These are phyloP conservation scores for Meredithiella fracta DNA, from an alignment of 2,329 filamentous ascomycete genomes.

Conservation along the genomic window DNA sequence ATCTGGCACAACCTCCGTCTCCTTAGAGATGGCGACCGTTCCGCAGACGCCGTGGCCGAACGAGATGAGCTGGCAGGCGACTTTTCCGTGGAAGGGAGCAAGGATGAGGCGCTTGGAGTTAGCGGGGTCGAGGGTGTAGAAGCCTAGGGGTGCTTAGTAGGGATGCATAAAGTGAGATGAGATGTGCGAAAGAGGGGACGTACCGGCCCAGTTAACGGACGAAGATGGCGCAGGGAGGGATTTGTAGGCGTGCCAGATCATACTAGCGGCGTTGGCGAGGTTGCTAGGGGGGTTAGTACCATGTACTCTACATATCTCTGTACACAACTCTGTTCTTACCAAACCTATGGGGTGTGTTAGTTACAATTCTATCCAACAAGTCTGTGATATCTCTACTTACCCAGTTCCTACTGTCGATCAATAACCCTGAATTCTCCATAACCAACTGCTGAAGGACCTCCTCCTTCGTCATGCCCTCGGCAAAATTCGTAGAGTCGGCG, in stretches of 20 bases:
- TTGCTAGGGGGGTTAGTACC: conserved; percentile 35
- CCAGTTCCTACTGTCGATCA: conserved; percentile 64
- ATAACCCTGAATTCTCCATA: conserved; percentile 50
- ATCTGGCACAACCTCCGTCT: conserved; percentile 52
- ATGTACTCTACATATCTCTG: background rate
- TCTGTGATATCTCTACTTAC: conserved; percentile 30
- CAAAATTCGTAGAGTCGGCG: conserved; percentile 64
- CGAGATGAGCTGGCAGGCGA: conserved; percentile 61
- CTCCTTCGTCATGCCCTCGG: conserved; percentile 46
- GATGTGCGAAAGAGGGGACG: conserved; percentile 9
- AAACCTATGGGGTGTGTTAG: conserved; percentile 7
- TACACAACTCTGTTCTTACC: conserved; percentile 1
- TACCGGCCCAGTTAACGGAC: conserved; percentile 62
- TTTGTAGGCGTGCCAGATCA: conserved; percentile 67
- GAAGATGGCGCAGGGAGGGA: conserved; percentile 49
- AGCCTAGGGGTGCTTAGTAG: conserved; percentile 32
- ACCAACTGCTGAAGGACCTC: conserved; percentile 61
- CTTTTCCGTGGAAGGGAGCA: conserved; percentile 65
- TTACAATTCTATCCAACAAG: background rate
- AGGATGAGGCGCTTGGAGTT: conserved; percentile 44
- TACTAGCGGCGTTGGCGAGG: conserved; percentile 55
- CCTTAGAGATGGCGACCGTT: conserved; percentile 40
- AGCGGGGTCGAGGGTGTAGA: conserved; percentile 48
- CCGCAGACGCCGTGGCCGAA: conserved; percentile 66
- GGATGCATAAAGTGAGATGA: background rate